A percentile compares a stretch with the other conserved stretches of the same genome.
These are phyloP conservation scores for Pulveroboletus ravenelii DNA, from an alignment of 768 basidiomycete species.

Conservation along the genomic window DNA sequence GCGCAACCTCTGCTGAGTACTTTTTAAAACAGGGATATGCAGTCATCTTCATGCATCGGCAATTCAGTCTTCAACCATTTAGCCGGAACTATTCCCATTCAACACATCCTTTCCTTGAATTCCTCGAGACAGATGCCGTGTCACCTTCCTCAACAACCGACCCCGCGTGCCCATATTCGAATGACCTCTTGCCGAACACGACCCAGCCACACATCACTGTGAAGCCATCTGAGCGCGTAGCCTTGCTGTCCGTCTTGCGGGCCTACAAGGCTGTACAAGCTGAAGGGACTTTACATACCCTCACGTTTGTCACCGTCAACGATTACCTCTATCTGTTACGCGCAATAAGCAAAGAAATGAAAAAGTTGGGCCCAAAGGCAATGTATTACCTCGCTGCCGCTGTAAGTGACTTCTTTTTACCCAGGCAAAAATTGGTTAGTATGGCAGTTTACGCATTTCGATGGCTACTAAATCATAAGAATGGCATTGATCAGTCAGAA, in stretches of 20 bases:
- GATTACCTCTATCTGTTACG: conserved; percentile 93
- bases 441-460: not conserved
- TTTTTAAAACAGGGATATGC: conserved; percentile 93
- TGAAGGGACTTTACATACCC: conserved; percentile 69
- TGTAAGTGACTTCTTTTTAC: conserved; percentile 97
- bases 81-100: conserved; percentile 97
- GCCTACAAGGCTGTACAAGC: conserved; percentile 78
- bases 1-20: conserved; percentile 97
- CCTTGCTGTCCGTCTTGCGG: conserved; percentile 67
- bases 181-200: conserved; percentile 27
- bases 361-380: conserved; percentile 58
- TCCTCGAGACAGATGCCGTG: conserved; percentile 62
- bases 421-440: conserved; percentile 82
- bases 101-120: conserved; percentile 95
- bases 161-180: conserved; percentile 19
- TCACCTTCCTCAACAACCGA: conserved; percentile 15
- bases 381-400: conserved; percentile 98
- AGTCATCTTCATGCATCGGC: conserved; percentile 97
- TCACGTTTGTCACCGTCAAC: conserved; percentile 91
- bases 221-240: conserved; percentile 54
- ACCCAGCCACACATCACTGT: conserved; percentile 56
- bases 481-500: conserved; percentile 57
- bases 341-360: conserved; percentile 76
- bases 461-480: not conserved
- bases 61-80: conserved; percentile 97